Conservation (phyloP, 2,329 filamentous ascomycete species). For the Venturia oleaginea region DNA sequence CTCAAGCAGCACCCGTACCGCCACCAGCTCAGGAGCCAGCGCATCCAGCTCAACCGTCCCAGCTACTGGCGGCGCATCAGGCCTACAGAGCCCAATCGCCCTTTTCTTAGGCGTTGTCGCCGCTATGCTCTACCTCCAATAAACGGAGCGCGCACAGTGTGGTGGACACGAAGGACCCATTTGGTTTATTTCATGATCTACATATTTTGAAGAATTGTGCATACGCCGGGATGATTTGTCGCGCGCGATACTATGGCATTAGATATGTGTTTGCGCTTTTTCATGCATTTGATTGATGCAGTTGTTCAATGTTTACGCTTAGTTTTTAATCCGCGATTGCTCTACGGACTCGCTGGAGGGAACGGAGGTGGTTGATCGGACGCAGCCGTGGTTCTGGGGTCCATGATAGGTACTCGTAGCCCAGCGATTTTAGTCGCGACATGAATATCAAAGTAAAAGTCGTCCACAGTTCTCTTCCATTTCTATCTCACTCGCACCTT, state of each 20-base stretch:
- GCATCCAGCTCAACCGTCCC: background rate
- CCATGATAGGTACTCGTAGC: background rate
- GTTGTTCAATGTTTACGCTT: background rate
- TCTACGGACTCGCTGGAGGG: background rate
- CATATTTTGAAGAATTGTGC: slow-evolving; percentile 2
- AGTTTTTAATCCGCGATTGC: slow-evolving; percentile 2
- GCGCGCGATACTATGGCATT: background rate
- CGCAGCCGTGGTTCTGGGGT: background rate
- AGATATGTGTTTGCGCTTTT: background rate
- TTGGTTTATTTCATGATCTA: background rate
- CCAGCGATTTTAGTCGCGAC: background rate
- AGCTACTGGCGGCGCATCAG: slow-evolving; percentile 8
- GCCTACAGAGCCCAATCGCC: slow-evolving; percentile 14
- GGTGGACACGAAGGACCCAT: background rate
- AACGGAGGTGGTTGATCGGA: background rate
- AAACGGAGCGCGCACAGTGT: slow-evolving; percentile 3
- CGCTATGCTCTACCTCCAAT: slow-evolving; percentile 16
- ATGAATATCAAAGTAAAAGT: background rate
- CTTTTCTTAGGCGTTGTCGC: slow-evolving; percentile 15
- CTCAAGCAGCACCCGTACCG: background rate
- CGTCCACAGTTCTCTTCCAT: too few species aligned
- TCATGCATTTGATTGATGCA: background rate
- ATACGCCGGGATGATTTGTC: background rate
- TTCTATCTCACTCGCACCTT: too few species aligned
- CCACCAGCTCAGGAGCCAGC: background rate